These are phyloP conservation scores for Plantago ovata DNA, from an alignment of 257 asterid genomes.

Conservation along the genomic window DNA sequence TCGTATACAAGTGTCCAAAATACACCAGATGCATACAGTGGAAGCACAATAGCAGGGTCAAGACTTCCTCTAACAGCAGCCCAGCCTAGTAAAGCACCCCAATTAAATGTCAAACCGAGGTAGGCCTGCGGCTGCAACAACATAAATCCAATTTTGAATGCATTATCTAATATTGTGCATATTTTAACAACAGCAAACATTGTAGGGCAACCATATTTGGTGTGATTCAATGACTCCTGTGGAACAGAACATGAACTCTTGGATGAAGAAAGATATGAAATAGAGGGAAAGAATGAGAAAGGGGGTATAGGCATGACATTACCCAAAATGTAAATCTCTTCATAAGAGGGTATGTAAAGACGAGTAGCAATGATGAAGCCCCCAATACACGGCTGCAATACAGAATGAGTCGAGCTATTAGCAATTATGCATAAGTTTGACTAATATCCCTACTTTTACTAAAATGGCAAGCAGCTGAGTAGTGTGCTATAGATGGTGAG, in stretches of 20 bases:
- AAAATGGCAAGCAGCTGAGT: no score
- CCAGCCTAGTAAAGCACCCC: constrained; percentile 94
- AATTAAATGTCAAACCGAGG: constrained; percentile 77
- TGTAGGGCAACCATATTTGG: neutral
- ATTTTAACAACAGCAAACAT: constrained; percentile 1
- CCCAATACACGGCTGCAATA: constrained; percentile 69
- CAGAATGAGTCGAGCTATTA: constrained; percentile 15
- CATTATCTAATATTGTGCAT: constrained; percentile 6
- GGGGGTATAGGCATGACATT: constrained; percentile 17
- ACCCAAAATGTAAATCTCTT: constrained; percentile 92
- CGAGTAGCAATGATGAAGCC: constrained; percentile 65
- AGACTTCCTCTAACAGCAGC: constrained; percentile 78
- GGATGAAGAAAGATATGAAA: constrained; percentile 8
- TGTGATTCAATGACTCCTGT: constrained; percentile 1
- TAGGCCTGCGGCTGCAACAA: constrained; percentile 90
- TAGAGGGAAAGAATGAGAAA: neutral
- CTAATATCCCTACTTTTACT: constrained; percentile 9
- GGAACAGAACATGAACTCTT: constrained; percentile 7
- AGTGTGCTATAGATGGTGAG: no score
- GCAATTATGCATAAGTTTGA: constrained; percentile 6
- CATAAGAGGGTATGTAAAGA: constrained; percentile 86
- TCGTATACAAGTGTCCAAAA: constrained; percentile 79
- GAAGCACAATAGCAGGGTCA: constrained; percentile 65
- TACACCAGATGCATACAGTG: constrained; percentile 64
- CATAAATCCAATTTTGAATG: constrained; percentile 17